Evolutionary conservation across 78 protist species (phyloP), one percentile per base, ranked within the genome.

Genomic region (slime mould (Dictyostelium discoideum)): DNA sequence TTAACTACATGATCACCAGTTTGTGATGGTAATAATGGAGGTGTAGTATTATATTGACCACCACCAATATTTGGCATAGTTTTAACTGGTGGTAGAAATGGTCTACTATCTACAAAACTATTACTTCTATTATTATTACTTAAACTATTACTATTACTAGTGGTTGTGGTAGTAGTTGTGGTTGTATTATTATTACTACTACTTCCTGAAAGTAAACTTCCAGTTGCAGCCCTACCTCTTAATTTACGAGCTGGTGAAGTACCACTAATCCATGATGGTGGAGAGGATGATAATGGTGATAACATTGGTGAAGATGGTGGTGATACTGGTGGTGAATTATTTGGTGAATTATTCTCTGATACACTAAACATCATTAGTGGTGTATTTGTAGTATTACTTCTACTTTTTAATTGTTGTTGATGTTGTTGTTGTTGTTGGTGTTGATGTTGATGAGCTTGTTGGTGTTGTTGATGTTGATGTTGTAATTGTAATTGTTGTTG

Each of bases 261-360:
- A 39, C 95, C 95, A 3, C 85, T 48, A 16, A 82, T 85, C 95
- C 95, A 90, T 14, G 90, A 85, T n/a, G 90, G 72, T 32, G 87
- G 44, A 0, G 65, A 29, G 3, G 90, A 50, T 2, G 90, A 32
- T 22, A 46, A 44, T 74, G 85, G 74, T 42, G 72, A 42, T 24
- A 32, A 14, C 20, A 22, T n/a, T 65, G 94, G 87, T 48, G 94
- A 57, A n/a, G 48, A 42, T 22, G 79, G 80, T 48, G 95, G 88
- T n/a, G 95, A 87, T 67, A 46, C 57, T 7, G 87, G 69, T 22
- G 95, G 79, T 26, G 95, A 90, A 42, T 39, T 60, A 32, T 20
- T 78, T 16, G 93, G 93, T 37, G 93, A 87, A 5, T 40, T 60
- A 46, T 44, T 24, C 18, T 24, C 24, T n/a, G 89, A 42, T 67